Percentiles rank a stretch among this genome's conserved stretches.
phyloP scores from a whole-genome alignment of 768 basidiomycete genomes.

The Hygrophoropsis aurantiaca region DNA sequence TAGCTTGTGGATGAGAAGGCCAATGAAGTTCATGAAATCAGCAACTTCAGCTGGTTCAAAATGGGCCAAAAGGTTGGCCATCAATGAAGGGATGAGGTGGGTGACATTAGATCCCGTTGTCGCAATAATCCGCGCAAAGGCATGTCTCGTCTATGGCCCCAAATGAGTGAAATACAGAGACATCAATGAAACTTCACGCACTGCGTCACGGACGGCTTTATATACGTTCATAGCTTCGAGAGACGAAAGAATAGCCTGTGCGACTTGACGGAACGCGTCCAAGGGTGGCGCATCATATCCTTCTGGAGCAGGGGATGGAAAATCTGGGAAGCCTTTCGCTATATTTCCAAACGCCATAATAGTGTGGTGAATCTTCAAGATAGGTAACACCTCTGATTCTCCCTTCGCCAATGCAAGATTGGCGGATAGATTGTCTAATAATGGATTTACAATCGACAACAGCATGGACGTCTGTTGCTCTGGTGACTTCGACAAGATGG shows the following conservation, averaged over 20 bases:
- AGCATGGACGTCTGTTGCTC: slow-evolving; percentile 69
- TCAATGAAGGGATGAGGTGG: slow-evolving; percentile 83
- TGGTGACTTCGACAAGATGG: slow-evolving; percentile 64
- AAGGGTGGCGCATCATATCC: slow-evolving; percentile 70
- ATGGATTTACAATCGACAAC: slow-evolving; percentile 77
- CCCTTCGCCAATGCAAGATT: slow-evolving; percentile 55
- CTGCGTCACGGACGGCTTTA: slow-evolving; percentile 89
- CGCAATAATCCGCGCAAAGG: slow-evolving; percentile 90
- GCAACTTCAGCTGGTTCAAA: slow-evolving; percentile 91
- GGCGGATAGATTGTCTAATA: slow-evolving; percentile 72
- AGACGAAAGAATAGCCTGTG: slow-evolving; percentile 83
- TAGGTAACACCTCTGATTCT: slow-evolving; percentile 67
- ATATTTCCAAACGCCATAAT: slow-evolving; percentile 94
- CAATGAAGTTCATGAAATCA: slow-evolving; percentile 96
- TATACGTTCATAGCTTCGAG: slow-evolving; percentile 86
- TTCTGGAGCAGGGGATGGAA: slow-evolving; percentile 65
- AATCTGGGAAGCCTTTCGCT: slow-evolving; percentile 95
- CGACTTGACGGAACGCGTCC: slow-evolving; percentile 80
- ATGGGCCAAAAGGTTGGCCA: slow-evolving; percentile 86
- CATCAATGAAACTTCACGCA: slow-evolving; percentile 38
- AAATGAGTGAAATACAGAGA: slow-evolving; percentile 8
- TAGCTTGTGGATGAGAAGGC: slow-evolving; percentile 85
- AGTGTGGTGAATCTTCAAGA: slow-evolving; percentile 87
- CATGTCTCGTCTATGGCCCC: slow-evolving; percentile 85
- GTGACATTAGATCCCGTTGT: slow-evolving; percentile 87